Evolutionary conservation across 108 stramenopile genomes (phyloP), one percentile per base, ranked within the genome.

Genomic region (Cyclotella cryptica): DNA sequence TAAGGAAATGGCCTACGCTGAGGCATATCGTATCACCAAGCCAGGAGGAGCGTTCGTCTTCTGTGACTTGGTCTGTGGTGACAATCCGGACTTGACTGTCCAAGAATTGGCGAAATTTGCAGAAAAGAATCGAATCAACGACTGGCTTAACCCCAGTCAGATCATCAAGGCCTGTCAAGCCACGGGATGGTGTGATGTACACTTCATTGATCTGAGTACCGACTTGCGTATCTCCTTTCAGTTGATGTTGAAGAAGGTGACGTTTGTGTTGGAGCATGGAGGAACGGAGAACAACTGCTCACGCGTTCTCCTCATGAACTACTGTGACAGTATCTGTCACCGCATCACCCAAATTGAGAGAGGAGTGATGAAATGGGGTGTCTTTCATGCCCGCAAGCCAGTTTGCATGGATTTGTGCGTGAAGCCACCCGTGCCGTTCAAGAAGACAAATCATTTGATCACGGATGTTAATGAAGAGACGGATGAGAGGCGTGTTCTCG

Each of bases 281-380:
- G 77, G 62, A 19, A 60, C 49, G 14, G 51, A 70, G 53, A 51
- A 59, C 29, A 71, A 52, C 54, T 77, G 74, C 24, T 83, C 70
- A 58, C 66, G 78, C 46, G 83, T 72, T 0, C 54, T 51, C 29
- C 66, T 89, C 51, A 57, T 76, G 74, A 85, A 65, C 30, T 79
- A 89, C 54, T 66, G 84, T 29, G 44, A 75, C 19, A 82, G 77
- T 41, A 63, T 89, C 60, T 72, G 74, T 62, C 70, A 46, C 12
- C 84, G 86, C 15, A 85, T 89, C 30, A 75, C 70, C 3, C 85
- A 87, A 58, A 78, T 81, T 30, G 88, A 89, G 47, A 84, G 86
- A 47, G 86, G 86, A 19, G 67, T 87, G 58, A 86, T 89, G 74
- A 80, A 80, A 46, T 89, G 88, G 88, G 86, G 86, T 41, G 68